phyloP scores from a whole-genome alignment of 2,329 filamentous ascomycete genomes.

The Penicillium sp. region DNA sequence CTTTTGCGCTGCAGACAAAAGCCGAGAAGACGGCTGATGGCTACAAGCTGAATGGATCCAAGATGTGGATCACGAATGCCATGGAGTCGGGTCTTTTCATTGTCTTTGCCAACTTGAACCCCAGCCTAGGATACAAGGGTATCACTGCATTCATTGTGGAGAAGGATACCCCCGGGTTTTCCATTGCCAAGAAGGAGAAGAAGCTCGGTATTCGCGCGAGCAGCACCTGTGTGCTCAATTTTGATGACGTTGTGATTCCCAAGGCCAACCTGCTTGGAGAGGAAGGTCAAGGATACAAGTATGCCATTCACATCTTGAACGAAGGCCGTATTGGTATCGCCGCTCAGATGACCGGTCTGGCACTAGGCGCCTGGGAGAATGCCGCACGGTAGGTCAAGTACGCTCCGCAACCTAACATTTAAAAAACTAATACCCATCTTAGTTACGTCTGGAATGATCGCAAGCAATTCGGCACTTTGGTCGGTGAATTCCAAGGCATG shows the following conservation, averaged over 20 bases:
- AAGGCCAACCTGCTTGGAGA: conserved; percentile 82
- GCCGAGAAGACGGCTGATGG: conserved; percentile 76
- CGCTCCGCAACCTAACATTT: not conserved
- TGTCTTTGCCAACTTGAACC: conserved; percentile 94
- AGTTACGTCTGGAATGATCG: conserved; percentile 97
- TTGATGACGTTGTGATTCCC: conserved; percentile 90
- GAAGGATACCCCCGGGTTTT: conserved; percentile 82
- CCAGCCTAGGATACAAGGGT: conserved; percentile 87
- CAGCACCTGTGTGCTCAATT: conserved; percentile 94
- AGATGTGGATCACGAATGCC: conserved; percentile 99
- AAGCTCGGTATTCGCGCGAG: conserved; percentile 95
- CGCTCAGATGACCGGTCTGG: conserved; percentile 96
- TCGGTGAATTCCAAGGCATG: conserved; percentile 98
- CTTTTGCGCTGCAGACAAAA: conserved; percentile 89
- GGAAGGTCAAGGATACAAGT: conserved; percentile 93
- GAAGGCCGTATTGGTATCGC: conserved; percentile 97
- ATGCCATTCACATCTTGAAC: conserved; percentile 88
- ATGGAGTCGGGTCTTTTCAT: conserved; percentile 94
- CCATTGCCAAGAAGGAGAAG: conserved; percentile 99
- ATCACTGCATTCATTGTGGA: conserved; percentile 95
- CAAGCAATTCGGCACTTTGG: conserved; percentile 87
- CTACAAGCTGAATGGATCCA: conserved; percentile 81
- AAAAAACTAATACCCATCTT: not conserved
- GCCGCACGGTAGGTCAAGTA: conserved; percentile 60
- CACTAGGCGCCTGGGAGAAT: conserved; percentile 91